Evolutionary conservation across 805 yeast genomes (phyloP).

Genomic region (Martiniozyma abietophila): DNA sequence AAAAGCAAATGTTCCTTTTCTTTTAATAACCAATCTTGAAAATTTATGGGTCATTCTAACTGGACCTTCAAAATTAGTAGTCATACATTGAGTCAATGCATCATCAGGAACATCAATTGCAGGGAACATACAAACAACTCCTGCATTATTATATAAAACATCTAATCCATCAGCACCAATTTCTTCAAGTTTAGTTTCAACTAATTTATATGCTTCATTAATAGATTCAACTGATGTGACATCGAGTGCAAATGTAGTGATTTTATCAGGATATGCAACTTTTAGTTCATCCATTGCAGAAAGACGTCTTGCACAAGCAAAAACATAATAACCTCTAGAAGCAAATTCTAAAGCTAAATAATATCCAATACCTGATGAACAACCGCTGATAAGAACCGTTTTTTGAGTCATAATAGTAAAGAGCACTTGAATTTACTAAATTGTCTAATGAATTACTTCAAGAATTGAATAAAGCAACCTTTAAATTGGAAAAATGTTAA

Average conservation of each 20-base stretch:
- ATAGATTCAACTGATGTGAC: conserved; percentile 46
- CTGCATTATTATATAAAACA: conserved; percentile 62
- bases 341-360: conserved; percentile 37
- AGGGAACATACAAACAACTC: conserved; percentile 51
- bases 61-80: conserved; percentile 66
- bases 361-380: conserved; percentile 52
- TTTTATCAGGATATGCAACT: conserved; percentile 29
- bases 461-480: too few species aligned
- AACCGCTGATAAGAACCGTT: conserved; percentile 48
- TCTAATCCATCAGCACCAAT: conserved; percentile 33
- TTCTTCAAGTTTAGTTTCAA: conserved; percentile 20
- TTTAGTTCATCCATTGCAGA: conserved; percentile 47
- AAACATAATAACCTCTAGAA: conserved; percentile 41
- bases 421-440: too few species aligned
- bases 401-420: too few species aligned
- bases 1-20: conserved; percentile 61
- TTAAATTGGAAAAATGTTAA: too few species aligned
- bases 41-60: conserved; percentile 55
- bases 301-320: conserved; percentile 65
- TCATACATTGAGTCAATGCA: conserved; percentile 39
- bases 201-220: conserved; percentile 30
- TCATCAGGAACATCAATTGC: conserved; percentile 53
- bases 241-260: conserved; percentile 45
- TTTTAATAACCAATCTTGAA: conserved; percentile 33
- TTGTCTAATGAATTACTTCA: too few species aligned